Evolutionary conservation across 805 yeast genomes (phyloP).

Genomic region (Kurtzmaniella fragi): DNA sequence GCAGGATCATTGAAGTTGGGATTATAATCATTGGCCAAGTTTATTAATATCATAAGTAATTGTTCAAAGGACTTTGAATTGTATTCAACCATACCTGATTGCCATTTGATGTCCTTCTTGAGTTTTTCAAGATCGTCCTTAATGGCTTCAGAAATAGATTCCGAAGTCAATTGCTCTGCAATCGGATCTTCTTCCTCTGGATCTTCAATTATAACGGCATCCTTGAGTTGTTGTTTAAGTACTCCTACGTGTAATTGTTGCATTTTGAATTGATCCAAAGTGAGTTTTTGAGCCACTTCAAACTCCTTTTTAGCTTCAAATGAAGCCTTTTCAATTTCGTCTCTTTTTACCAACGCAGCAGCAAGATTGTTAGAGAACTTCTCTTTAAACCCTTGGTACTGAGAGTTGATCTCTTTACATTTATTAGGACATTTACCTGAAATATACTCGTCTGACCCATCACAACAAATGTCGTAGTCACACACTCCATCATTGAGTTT

Average conservation of each 20-base stretch:
- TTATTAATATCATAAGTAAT: conserved; percentile 45
- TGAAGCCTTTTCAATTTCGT: conserved; percentile 10
- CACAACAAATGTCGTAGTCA: conserved; percentile 87
- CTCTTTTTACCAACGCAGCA: conserved; percentile 13
- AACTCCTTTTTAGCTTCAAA: conserved; percentile 14
- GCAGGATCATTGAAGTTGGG: conserved; percentile 84
- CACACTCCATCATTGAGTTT: conserved; percentile 87
- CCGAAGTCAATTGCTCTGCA: conserved; percentile 7
- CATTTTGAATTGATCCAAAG: neutral
- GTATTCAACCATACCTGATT: conserved; percentile 7
- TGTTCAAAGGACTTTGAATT: conserved; percentile 13
- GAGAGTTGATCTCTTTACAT: conserved; percentile 47
- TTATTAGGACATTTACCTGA: conserved; percentile 46
- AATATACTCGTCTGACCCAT: conserved; percentile 81
- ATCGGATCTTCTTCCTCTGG: conserved; percentile 3
- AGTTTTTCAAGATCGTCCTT: conserved; percentile 11
- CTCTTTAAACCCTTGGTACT: conserved; percentile 18
- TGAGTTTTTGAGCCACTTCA: conserved; percentile 8
- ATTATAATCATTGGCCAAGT: conserved; percentile 58
- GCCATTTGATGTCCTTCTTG: conserved; percentile 5
- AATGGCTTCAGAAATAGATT: conserved; percentile 10
- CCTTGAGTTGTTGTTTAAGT: conserved; percentile 3
- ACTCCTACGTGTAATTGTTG: neutral
- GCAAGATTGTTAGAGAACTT: conserved; percentile 8
- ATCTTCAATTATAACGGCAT: conserved; percentile 4